A percentile compares a stretch with the other conserved stretches of the same genome.
phyloP scores from a whole-genome alignment of 371 early-diverging fungal genomes.

The Hamiltosporidium tvaerminnensis region DNA sequence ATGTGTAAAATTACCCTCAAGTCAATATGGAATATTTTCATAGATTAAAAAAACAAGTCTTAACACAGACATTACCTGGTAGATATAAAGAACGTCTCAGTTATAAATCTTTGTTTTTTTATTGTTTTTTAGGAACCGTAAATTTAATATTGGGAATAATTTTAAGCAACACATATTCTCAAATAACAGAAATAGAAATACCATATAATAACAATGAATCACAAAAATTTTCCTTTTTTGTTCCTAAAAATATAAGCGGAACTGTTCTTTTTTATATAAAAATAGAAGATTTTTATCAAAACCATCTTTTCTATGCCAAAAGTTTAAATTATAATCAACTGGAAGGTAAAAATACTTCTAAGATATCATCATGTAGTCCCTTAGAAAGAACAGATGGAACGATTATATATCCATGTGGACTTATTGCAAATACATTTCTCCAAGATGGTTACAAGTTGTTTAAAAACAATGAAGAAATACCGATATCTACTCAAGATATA shows the following conservation, averaged over 20 bases:
- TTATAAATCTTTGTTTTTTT: neutral
- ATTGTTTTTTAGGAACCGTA: neutral
- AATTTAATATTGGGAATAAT: neutral
- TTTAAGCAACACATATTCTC: neutral
- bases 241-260: neutral
- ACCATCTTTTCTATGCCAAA: slow-evolving; percentile 29
- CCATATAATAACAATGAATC: neutral
- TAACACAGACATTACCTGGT: neutral
- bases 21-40: too few species aligned
- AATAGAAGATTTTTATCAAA: slow-evolving; percentile 40
- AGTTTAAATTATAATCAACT: slow-evolving; percentile 46
- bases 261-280: slow-evolving; percentile 22
- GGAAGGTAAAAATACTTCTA: slow-evolving; percentile 30
- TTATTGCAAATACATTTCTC: slow-evolving; percentile 35
- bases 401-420: slow-evolving; percentile 47
- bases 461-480: slow-evolving; percentile 6
- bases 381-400: slow-evolving; percentile 19
- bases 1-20: too few species aligned
- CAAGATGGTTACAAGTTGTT: slow-evolving; percentile 26
- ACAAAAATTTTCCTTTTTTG: neutral
- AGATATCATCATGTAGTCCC: slow-evolving; percentile 16
- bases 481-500: slow-evolving; percentile 26
- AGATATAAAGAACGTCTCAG: neutral
- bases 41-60: neutral
- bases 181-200: neutral